These are phyloP conservation scores for Albizia julibrissin DNA, from an alignment of 306 rosid species.

Conservation along the genomic window DNA sequence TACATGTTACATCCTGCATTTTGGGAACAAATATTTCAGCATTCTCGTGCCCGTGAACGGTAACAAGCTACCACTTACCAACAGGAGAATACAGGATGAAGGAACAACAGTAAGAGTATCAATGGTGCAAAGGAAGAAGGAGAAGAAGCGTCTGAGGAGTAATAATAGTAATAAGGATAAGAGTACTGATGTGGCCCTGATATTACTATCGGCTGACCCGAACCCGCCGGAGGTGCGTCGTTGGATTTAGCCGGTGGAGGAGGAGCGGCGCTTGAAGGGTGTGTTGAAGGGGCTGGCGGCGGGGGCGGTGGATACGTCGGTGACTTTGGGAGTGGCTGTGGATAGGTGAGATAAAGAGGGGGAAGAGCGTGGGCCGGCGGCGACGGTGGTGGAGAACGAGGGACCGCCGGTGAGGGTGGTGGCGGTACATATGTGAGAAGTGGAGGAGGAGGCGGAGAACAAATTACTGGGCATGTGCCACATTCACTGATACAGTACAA, in stretches of 20 bases:
- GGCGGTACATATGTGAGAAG: conserved; percentile 41
- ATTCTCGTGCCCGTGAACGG: not conserved
- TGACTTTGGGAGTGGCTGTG: conserved; percentile 30
- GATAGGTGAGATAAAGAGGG: conserved; percentile 15
- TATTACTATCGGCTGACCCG: conserved; percentile 37
- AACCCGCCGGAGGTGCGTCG: conserved; percentile 50
- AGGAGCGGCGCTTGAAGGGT: conserved; percentile 41
- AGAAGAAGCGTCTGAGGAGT: conserved; percentile 55
- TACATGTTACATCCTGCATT: conserved; percentile 16
- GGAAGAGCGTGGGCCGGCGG: conserved; percentile 30
- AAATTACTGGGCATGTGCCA: conserved; percentile 71
- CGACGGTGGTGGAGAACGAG: conserved; percentile 26
- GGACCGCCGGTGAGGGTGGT: conserved; percentile 38
- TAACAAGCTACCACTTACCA: conserved; percentile 23
- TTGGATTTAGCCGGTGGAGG: conserved; percentile 51
- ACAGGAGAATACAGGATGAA: conserved; percentile 35
- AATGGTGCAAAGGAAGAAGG: conserved; percentile 23
- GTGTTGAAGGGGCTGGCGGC: conserved; percentile 40
- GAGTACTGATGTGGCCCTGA: conserved; percentile 50
- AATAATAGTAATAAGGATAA: conserved; percentile 63
- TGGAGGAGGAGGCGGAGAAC: conserved; percentile 73
- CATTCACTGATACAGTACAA: conserved; percentile 73
- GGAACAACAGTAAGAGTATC: conserved; percentile 26
- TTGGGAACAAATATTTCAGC: conserved; percentile 18
- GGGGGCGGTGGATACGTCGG: conserved; percentile 22